Evolutionary conservation across 2,329 filamentous ascomycete species (phyloP), one percentile per base, ranked within the genome.

Genomic region (Aspergillus persii): DNA sequence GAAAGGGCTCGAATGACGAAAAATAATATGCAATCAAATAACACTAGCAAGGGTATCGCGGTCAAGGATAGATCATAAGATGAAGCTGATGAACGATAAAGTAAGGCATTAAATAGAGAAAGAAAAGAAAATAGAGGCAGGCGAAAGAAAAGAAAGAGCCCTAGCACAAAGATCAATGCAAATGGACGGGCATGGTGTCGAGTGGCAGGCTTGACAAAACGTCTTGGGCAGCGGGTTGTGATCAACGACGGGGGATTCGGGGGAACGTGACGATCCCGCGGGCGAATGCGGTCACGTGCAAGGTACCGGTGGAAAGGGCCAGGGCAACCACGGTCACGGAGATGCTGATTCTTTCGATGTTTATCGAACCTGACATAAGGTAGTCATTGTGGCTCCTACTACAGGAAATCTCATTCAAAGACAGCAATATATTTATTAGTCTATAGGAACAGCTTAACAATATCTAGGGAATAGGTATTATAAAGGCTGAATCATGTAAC

Each of bases 241-340:
- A 54, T 57, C 46, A 47, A 57, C n/a, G 57, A 62, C 50, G 59
- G 56, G 29, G 49, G 44, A 57, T 23, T 30, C 51, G 47, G 47
- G 47, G 47, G 46, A 18, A 12, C n/a, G 27, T 39, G 26, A 30
- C 57, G 44, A 50, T 64, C 60, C 60, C 48, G 56, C 52, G 56
- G 59, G 46, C 51, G 57, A 46, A 36, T 33, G 47, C n/a, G 56
- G 47, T 63, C 63, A 65, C 63, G 63, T 65, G 63, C 49, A 44
- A 55, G 53, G 51, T 30, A 56, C 44, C 53, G 46, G 18, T 46
- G 26, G 7, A 31, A 6, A 26, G 26, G 18, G 8, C n/a, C 44
- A 47, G 18, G 3, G 18, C 18, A 47, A 47, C 44, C 44, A 44
- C n/a, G n/a, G 44, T 47, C 44, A 26, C 15, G 7, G 41, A 9